A percentile compares a stretch with the other conserved stretches of the same genome.
Conservation (phyloP, 176 grass and related monocot genomes). For the Eleusine indica region DNA sequence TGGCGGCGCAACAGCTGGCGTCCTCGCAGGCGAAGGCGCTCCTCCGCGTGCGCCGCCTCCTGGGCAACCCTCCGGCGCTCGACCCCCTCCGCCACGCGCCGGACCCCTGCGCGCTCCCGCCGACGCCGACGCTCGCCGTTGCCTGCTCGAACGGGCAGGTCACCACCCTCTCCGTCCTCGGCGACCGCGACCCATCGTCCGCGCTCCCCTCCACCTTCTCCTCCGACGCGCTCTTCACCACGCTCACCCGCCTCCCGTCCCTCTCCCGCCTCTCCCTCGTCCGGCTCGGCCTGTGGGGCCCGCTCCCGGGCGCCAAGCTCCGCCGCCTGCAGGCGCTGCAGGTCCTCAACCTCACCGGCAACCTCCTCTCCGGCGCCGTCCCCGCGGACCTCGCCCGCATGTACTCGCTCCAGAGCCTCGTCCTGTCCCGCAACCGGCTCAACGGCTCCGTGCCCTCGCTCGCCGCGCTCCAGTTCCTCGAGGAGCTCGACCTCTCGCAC, state of each 20-base stretch:
- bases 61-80: slow-evolving; percentile 45
- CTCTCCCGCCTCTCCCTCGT: slow-evolving; percentile 63
- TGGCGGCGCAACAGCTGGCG: slow-evolving; percentile 44
- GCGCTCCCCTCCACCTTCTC: slow-evolving; percentile 65
- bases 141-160: slow-evolving; percentile 60
- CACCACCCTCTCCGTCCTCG: slow-evolving; percentile 53
- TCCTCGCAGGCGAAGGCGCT: slow-evolving; percentile 81
- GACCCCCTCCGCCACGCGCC: slow-evolving; percentile 12
- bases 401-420: slow-evolving; percentile 64
- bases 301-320: slow-evolving; percentile 65
- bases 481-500: slow-evolving; percentile 64
- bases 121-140: slow-evolving; percentile 44
- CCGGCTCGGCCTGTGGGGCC: slow-evolving; percentile 68
- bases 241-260: slow-evolving; percentile 56
- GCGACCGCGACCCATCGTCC: slow-evolving; percentile 41
- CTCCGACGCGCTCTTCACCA: slow-evolving; percentile 81
- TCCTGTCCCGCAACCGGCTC: slow-evolving; percentile 64
- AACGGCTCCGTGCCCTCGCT: slow-evolving; percentile 66
- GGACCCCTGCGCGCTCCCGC: slow-evolving; percentile 62
- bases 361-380: slow-evolving; percentile 67
- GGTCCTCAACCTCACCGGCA: slow-evolving; percentile 72
- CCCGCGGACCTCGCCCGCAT: slow-evolving; percentile 56
- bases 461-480: slow-evolving; percentile 49
- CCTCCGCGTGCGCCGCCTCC: slow-evolving; percentile 51
- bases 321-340: slow-evolving; percentile 61